Base-by-base conservation (phyloP, 305 asterid genomes). In the Fraxinus xanthoxyloides region DNA sequence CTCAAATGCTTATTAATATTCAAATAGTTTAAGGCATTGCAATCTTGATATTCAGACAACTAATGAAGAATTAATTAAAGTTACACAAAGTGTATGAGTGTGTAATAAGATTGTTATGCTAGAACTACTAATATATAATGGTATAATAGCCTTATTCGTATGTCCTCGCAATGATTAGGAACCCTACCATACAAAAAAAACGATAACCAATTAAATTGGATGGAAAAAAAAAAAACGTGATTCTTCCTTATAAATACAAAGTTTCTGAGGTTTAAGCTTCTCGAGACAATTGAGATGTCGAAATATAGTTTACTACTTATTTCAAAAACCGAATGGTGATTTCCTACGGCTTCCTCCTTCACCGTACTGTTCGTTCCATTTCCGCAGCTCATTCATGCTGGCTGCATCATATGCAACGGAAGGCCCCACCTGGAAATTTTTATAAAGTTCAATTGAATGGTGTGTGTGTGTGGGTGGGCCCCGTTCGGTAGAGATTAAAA, bases 301-400 rank as follows among this genome's bases (percentile, higher is more conserved):
- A 28, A 24, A 79, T 75, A 59, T 84, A 8, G 80, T 69, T 48
- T 77, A 24, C 72, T 32, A 7, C 67, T 76, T 24, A 56, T 70
- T 76, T 92, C 91, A 93, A 81, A 96, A 96, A 28, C 99, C 99
- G 77, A 96, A 94, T 54, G 97, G 98, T 1, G 98, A 91, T 82
- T 91, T 94, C 83, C 85, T 90, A 82, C 99, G 85, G 89, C 97
- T 94, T 85, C 99, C 99, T 72, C 97, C 99, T 91, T 96, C 99
- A 1, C 99, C 99, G 30, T 96, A 96, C 79, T 91, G 98, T 70
- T 94, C 99, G 38, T 96, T 94, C 99, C 99, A 96, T 89, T 96
- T 96, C 82, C 99, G 87, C 85, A 96, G 84, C 83, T 94, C 98
- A 46, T 93, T 96, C 99, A 93, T 96, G 88, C 95, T 94, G n/a